Evolutionary conservation across 2,329 filamentous ascomycete species (phyloP).

Genomic region (Plectosphaerella cucumerina): DNA sequence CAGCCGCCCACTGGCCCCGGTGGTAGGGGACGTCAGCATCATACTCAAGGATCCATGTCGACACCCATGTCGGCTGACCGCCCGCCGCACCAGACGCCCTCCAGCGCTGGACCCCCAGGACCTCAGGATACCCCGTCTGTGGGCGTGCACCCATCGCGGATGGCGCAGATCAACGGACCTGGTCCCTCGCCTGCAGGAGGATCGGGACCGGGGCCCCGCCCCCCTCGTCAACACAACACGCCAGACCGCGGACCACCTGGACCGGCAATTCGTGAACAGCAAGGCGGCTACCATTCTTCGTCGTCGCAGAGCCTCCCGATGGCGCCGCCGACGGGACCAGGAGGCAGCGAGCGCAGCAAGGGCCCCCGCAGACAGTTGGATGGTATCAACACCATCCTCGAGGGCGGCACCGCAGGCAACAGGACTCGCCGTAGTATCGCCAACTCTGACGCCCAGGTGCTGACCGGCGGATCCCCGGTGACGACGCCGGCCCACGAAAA

Average conservation of each 20-base stretch:
- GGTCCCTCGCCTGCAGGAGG: not conserved
- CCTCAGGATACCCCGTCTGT: not conserved
- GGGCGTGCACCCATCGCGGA: constrained; percentile 46
- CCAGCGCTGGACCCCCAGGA: not conserved
- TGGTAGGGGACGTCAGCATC: constrained; percentile 34
- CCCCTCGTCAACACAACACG: not conserved
- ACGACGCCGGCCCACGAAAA: constrained; percentile 46
- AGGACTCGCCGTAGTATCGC: constrained; percentile 39
- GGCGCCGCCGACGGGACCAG: constrained; percentile 26
- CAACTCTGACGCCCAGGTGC: constrained; percentile 52
- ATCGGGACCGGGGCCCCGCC: not conserved
- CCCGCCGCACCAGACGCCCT: constrained; percentile 6
- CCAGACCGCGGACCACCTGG: not conserved
- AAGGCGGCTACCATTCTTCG: not conserved
- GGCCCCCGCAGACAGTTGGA: constrained; percentile 49
- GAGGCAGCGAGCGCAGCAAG: constrained; percentile 21
- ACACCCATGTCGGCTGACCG: constrained; percentile 7
- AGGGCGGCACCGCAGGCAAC: constrained; percentile 27
- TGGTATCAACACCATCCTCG: constrained; percentile 55
- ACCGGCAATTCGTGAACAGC: not conserved
- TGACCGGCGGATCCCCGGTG: constrained; percentile 49
- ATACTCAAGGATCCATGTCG: constrained; percentile 5
- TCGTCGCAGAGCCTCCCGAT: constrained; percentile 10
- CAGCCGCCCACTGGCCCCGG: constrained; percentile 50
- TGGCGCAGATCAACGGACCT: constrained; percentile 35